Evolutionary conservation across 495 filamentous ascomycete genomes (phyloP), one percentile per base, ranked within the genome.

Genomic region (Astrocystis sublimbata): DNA sequence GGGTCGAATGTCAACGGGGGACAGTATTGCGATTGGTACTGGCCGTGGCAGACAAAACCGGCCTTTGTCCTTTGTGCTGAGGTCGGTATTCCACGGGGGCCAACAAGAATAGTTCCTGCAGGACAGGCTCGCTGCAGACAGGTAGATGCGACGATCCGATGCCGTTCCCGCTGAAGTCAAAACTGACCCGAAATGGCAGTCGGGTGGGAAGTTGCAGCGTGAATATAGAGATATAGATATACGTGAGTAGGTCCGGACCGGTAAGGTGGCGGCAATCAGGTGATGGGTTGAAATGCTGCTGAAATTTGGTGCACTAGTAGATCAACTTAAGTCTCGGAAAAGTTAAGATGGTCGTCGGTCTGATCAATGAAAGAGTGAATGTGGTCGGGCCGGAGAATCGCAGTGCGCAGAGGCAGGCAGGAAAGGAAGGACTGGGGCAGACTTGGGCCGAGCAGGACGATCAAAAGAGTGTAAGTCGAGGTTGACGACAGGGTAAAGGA

Each of bases 51-150:
- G 47, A 36, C 26, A 28, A 8, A 28, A 17, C 31, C 23, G 24
- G n/a, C n/a, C n/a, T n/a, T n/a, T 28, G 38, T 24, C 38, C 26
- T 36, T 36, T 28, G 47, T 45, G 38, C 30, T 45, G 4, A 12
- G 19, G 58, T 38, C 10, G 40, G 43, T 21, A 52, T 64, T 64
- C 68, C 65, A 72, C 68, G 59, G 63, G 19, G 47, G n/a, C n/a
- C n/a, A n/a, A n/a, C 43, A 24, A 9, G 50, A 62, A 68, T 65
- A 67, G 65, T 72, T 68, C 65, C 64, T 69, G 69, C 65, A 70
- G 38, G 56, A 60, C 62, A 69, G 70, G 68, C 68, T 64, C 49
- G 63, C 45, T 46, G 61, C 72, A 72, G 65, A 54, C 9, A 42
- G 62, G 60, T 19, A 51, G 62, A 69, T 73, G 69, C 50, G 49